Base-by-base conservation (phyloP, 2,329 filamentous ascomycete species). In the Claviceps purpurea region DNA sequence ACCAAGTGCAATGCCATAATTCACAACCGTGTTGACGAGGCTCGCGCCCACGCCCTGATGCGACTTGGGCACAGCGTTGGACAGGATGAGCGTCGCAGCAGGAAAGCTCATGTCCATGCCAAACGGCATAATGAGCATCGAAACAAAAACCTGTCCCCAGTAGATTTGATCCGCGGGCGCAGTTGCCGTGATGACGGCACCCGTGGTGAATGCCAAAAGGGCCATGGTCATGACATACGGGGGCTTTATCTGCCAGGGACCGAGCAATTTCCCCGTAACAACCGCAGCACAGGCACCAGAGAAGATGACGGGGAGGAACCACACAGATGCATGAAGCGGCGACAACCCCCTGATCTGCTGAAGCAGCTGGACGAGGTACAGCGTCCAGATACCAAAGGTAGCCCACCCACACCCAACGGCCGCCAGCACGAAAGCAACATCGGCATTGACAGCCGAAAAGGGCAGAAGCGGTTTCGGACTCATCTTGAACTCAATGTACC, bases 101-200 rank as follows among this genome's bases (percentile, higher is more conserved):
- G 82, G 82, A 57, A 83, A 83, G 2, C 72, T 78, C 73, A 84
- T 83, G 61, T 86, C 81, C 75, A 84, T 81, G 2, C 80, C 79
- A 58, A 75, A 81, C 0, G 78, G 75, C 64, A 78, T 79, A 46
- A 85, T 59, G 3, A 84, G 24, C 4, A 78, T 69, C 3, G 71
- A 71, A 10, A 82, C 71, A 59, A 87, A 86, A 0, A 75, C 70
- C 55, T 83, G 76, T 18, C 69, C 70, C 83, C 83, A 87, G 65
- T 85, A 87, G 0, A 67, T 73, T 61, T 84, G 79, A 5, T 72
- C 57, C 0, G 73, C 66, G 0, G 81, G 78, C 2, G 74, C 69
- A 10, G 70, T 71, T 10, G 70, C 70, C 26, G 71, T 68, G 6
- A 78, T 57, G 5, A 71, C 55, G 4, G 68, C 66, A 2, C 73